Percentiles rank a stretch among this genome's conserved stretches.
Conservation (phyloP, 1,284 basidiomycete genomes). For the Meira nashicola region DNA sequence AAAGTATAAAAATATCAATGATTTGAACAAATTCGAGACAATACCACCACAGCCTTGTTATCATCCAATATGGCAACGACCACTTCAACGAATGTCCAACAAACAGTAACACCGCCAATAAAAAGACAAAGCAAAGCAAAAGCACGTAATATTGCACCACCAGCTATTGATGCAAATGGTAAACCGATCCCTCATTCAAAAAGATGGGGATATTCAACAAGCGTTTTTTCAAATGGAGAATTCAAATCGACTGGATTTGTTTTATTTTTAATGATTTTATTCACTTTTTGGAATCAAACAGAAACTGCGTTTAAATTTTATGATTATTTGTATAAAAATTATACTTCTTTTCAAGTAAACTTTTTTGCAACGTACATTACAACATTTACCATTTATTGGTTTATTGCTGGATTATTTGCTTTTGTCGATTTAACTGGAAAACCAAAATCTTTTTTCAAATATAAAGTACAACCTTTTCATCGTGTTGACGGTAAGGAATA, state of each 20-base stretch:
- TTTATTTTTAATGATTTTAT: not conserved
- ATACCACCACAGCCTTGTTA: no score
- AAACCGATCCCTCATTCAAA: not conserved
- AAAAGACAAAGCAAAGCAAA: no score
- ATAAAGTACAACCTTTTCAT: slow-evolving; percentile 16
- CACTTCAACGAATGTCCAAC: no score
- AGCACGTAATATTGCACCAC: not conserved
- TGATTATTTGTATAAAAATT: slow-evolving; percentile 7
- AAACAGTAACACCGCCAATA: no score
- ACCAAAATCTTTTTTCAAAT: slow-evolving; percentile 12
- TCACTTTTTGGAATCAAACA: slow-evolving; percentile 3
- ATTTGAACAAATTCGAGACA: no score
- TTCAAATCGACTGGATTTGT: slow-evolving; percentile 3
- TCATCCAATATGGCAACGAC: no score
- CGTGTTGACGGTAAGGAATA: slow-evolving; percentile 12
- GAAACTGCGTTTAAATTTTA: slow-evolving; percentile 5
- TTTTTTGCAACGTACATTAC: slow-evolving; percentile 11
- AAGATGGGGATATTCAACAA: not conserved
- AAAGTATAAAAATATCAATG: no score
- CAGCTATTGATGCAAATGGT: not conserved
- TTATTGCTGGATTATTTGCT: slow-evolving; percentile 6
- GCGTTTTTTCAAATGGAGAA: not conserved
- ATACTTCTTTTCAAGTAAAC: slow-evolving; percentile 12
- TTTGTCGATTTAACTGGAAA: slow-evolving; percentile 12
- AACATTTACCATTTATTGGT: slow-evolving; percentile 9